A percentile compares a stretch with the other conserved stretches of the same genome.
These are phyloP conservation scores for Paxillus involutus DNA, from an alignment of 768 basidiomycete genomes.

Conservation along the genomic window DNA sequence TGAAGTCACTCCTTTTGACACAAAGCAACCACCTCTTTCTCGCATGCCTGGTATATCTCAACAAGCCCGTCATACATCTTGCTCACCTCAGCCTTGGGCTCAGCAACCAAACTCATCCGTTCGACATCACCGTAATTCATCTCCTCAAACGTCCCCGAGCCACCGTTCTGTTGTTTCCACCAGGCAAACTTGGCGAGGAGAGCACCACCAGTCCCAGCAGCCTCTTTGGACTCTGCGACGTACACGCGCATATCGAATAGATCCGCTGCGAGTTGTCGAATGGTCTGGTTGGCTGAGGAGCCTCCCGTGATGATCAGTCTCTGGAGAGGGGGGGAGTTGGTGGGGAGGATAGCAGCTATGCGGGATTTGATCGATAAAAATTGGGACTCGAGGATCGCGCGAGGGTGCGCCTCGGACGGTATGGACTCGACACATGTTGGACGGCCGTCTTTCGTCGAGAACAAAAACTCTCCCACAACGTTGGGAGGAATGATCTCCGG, in stretches of 20 bases:
- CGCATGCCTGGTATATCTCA: conserved; percentile 53
- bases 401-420: conserved; percentile 54
- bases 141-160: conserved; percentile 57
- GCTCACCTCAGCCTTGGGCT: conserved; percentile 45
- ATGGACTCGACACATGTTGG: conserved; percentile 33
- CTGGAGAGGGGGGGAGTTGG: conserved; percentile 48
- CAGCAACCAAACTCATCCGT: conserved; percentile 60
- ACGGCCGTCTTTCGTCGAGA: conserved; percentile 35
- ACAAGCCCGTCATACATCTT: conserved; percentile 56
- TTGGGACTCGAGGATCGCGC: conserved; percentile 83
- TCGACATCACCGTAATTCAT: conserved; percentile 52
- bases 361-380: conserved; percentile 78
- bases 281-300: conserved; percentile 68
- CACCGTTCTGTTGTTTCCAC: conserved; percentile 52
- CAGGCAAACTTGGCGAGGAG: conserved; percentile 70
- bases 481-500: conserved; percentile 26
- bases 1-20: conserved; percentile 9
- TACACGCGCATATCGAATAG: conserved; percentile 78
- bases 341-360: conserved; percentile 64
- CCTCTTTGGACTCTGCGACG: conserved; percentile 65
- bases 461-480: conserved; percentile 42
- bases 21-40: conserved; percentile 44
- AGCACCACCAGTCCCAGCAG: conserved; percentile 71
- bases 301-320: conserved; percentile 80
- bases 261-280: conserved; percentile 75